Evolutionary conservation across 179 eudicot species (phyloP).

Genomic region (Corrigiola litoralis): DNA sequence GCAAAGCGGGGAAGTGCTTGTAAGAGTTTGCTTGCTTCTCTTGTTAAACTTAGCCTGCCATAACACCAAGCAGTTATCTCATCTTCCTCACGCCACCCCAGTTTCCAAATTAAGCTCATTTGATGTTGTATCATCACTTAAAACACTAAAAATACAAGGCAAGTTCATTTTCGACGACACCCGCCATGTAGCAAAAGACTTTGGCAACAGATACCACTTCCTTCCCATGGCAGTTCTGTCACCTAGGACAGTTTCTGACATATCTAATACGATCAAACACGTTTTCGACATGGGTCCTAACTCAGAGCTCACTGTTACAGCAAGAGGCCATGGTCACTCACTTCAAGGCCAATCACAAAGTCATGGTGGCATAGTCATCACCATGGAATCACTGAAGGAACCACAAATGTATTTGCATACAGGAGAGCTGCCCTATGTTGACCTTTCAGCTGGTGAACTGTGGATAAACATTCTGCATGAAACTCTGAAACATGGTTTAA

Average conservation of each 20-base stretch:
- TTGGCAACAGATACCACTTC: constrained; percentile 54
- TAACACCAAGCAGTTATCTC: constrained; percentile 26
- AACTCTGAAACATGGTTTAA: constrained; percentile 41
- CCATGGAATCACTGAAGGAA: constrained; percentile 63
- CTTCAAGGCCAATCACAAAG: constrained; percentile 85
- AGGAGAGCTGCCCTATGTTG: constrained; percentile 47
- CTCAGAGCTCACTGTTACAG: constrained; percentile 73
- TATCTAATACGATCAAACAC: constrained; percentile 55
- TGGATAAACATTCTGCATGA: constrained; percentile 54
- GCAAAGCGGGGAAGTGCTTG: constrained; percentile 18
- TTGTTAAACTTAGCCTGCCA: constrained; percentile 28
- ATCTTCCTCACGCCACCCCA: constrained; percentile 33
- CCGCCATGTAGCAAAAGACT: constrained; percentile 63
- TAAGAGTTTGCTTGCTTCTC: constrained; percentile 24
- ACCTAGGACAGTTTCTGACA: constrained; percentile 74
- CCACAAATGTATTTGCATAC: constrained; percentile 47
- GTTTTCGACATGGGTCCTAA: constrained; percentile 60
- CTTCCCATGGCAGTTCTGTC: constrained; percentile 60
- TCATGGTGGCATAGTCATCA: constrained; percentile 67
- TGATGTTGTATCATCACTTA: constrained; percentile 23
- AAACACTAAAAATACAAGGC: constrained; percentile 47
- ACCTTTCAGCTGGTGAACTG: constrained; percentile 50
- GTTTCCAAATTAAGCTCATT: constrained; percentile 12
- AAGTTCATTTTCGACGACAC: constrained; percentile 47
- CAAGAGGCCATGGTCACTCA: constrained; percentile 94